Conservation (phyloP, 2,329 filamentous ascomycete species). For the Cytospora piceicola region DNA sequence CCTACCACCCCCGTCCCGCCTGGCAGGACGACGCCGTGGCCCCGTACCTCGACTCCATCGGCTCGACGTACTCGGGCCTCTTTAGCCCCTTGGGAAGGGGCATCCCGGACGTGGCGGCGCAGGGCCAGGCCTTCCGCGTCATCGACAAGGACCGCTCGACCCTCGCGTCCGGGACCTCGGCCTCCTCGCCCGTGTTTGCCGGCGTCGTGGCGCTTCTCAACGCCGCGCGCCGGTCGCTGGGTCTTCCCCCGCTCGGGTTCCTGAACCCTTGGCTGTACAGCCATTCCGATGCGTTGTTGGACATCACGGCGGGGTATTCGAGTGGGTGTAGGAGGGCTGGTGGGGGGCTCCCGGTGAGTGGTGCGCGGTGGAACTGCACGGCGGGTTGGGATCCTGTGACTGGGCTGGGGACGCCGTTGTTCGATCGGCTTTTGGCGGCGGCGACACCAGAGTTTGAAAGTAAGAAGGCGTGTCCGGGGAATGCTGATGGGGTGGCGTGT, state of each 20-base stretch:
- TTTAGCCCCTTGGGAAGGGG: conserved; percentile 45
- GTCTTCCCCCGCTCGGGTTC: conserved; percentile 42
- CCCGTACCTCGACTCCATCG: conserved; percentile 42
- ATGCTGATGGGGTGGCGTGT: neutral
- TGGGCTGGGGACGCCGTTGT: conserved; percentile 26
- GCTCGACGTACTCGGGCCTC: conserved; percentile 42
- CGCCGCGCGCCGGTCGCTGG: conserved; percentile 43
- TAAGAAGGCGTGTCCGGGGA: neutral
- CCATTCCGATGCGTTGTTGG: conserved; percentile 38
- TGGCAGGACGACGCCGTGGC: conserved; percentile 42
- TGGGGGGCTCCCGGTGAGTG: conserved; percentile 10
- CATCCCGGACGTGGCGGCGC: conserved; percentile 46
- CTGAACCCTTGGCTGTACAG: conserved; percentile 44
- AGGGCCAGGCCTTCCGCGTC: conserved; percentile 55
- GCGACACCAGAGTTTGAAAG: conserved; percentile 16
- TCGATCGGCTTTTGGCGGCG: conserved; percentile 23
- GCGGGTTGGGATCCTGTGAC: conserved; percentile 47
- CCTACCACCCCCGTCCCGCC: conserved; percentile 41
- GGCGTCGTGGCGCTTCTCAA: conserved; percentile 48
- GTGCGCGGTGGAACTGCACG: conserved; percentile 34
- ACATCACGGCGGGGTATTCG: conserved; percentile 36
- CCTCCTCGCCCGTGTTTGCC: conserved; percentile 46
- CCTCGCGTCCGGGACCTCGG: conserved; percentile 40
- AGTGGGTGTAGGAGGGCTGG: conserved; percentile 20
- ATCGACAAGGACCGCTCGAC: conserved; percentile 37